These are phyloP conservation scores for Phytophthora rubi DNA, from an alignment of 352 stramenopile genomes.

Conservation along the genomic window DNA sequence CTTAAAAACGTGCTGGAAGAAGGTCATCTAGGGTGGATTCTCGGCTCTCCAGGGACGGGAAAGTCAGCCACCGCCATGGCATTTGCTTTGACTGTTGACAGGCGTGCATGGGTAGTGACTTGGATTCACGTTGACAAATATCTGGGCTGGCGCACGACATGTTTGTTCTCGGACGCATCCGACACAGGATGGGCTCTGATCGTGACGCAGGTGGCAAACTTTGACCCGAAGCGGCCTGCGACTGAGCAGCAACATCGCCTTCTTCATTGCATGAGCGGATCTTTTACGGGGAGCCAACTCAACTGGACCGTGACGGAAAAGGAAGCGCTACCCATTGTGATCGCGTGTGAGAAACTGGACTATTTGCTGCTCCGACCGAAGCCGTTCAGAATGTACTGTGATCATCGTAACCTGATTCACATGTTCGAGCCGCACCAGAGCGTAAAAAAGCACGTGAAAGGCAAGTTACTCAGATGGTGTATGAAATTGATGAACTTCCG, in stretches of 20 bases:
- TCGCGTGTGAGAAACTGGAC: no score
- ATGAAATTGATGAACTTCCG: no score
- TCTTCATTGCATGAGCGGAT: neutral
- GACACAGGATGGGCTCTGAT: constrained; percentile 4
- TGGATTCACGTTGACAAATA: constrained; percentile 10
- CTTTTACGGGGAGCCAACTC: neutral
- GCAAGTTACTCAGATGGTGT: no score
- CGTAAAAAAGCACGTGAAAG: no score
- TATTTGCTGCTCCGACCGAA: no score
- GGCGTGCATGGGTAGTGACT: constrained; percentile 25
- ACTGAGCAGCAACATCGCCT: neutral
- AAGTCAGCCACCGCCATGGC: constrained; percentile 25
- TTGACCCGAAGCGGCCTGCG: neutral
- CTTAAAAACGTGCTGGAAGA: neutral
- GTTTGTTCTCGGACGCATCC: constrained; percentile 2
- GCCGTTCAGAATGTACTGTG: no score
- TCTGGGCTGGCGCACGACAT: no score
- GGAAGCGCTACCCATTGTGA: no score
- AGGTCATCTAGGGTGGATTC: constrained; percentile 3
- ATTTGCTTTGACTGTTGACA: constrained; percentile 20
- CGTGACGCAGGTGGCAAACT: neutral
- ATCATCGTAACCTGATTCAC: no score
- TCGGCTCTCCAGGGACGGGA: constrained; percentile 18
- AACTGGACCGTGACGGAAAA: neutral
- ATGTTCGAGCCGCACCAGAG: no score